Base-by-base conservation (phyloP, 176 grass and related monocot genomes). In the Triticum monococcum region DNA sequence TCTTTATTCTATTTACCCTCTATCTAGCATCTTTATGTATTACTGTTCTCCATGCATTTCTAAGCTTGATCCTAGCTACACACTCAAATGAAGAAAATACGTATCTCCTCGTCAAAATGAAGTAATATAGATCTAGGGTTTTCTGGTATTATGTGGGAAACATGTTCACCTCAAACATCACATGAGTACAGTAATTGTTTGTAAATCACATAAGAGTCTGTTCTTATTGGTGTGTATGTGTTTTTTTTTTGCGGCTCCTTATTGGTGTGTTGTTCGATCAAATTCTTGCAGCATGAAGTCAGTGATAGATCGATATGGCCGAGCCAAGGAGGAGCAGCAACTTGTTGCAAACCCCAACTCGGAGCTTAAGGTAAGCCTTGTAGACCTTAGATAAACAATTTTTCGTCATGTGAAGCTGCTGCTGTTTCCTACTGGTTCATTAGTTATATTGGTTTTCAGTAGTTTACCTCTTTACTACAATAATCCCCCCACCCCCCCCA, bases 231-330 rank as follows among this genome's bases (percentile, higher is more conserved):
- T 46, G 69, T 81, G 24, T 0, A 30, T 30, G 28, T 30, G 28
- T 28, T 30, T 2, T 30, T 30, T 30, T 30, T 30, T 30, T 30
- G 28, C 2, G 28, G 28, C 2, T 30, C 28, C 12, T 82, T 20
- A 6, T 25, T 26, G 37, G 25, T 46, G 69, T 81, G 24, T 0
- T 72, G 14, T 31, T 85, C 64, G 18, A 54, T 22, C 54, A 59
- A 59, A 59, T 20, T 81, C 81, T 26, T 54, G 13, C 72, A 98
- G 93, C 82, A 87, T 98, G 84, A 94, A 88, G 87, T 94, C 89
- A 17, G 85, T 99, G 66, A 93, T 93, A 75, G 94, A 97, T 54
- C 87, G 91, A 87, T 99, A 97, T 61, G 67, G 70, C 25, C 88
- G 89, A 86, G 80, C 83, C 0, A 94, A 93, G 78, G 92, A 96